Evolutionary conservation across 805 yeast species (phyloP), one percentile per base, ranked within the genome.

Genomic region (Cyberlindnera sargentensis): DNA sequence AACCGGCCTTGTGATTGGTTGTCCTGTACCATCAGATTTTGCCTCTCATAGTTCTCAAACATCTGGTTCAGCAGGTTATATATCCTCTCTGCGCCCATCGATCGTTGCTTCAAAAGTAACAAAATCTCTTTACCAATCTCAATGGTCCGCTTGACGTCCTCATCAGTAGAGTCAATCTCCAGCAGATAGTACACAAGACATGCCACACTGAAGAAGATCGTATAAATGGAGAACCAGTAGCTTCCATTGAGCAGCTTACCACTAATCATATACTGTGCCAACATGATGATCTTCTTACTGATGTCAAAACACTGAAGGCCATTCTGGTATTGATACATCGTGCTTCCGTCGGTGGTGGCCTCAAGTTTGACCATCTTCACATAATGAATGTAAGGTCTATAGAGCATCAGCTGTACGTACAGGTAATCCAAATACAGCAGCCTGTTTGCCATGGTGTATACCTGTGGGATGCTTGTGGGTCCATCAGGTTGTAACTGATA

Each of bases 141-240:
- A 8, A 91, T 90, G 55, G 85, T 91, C 40, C 73, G 67, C 44
- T 79, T 73, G 40, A 84, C 75, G 8, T 58, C 65, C 34, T 56
- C 60, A 69, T 80, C 76, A 40, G 76, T 72, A 4, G 66, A 61
- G 47, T 73, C 74, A 23, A 65, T 63, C 25, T 68, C 66, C 32
- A 73, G 68, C 8, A 61, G 54, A 58, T 88, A 89, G 58, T 84
- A 89, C 6, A 87, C 80, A 53, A 89, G 69, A 51, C 95, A 87
- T 0, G 96, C 95, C 28, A 36, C 39, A n/a, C 28, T 15, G 10
- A 86, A 87, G 60, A 88, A 89, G 5, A 89, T 82, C 0, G 96
- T 86, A 61, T 89, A 89, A 57, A 85, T 84, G 6, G 93, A 80
- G 58, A 87, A 89, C 95, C 96, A 88, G 58, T 89, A 90, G 2